Base-by-base conservation (phyloP, 2,329 filamentous ascomycete species). In the Cladophialophora yegresii region DNA sequence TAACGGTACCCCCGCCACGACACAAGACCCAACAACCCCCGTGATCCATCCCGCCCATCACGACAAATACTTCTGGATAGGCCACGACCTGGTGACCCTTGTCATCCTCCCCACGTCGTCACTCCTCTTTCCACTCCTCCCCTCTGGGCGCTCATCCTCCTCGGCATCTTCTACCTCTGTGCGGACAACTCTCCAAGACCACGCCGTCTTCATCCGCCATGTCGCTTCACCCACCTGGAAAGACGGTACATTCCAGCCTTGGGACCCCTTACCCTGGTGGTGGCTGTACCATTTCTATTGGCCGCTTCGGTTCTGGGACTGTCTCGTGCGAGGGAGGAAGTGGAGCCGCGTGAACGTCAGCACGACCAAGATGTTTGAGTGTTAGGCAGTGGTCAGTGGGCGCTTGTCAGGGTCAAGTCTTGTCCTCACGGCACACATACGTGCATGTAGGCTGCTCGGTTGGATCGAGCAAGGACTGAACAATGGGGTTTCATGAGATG, bases 311-410 rank as follows among this genome's bases (percentile, higher is more conserved):
- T 87, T 90, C 70, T 54, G 80, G 5, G 72, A 71, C 61, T 79
- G 76, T 56, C 77, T 83, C 62, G 73, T 73, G 71, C 73, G 72
- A 3, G 80, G 84, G 0, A 79, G 72, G 66, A 78, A 77, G 62
- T 91, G 88, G 88, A 87, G 83, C 66, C 79, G 87, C 65, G 73
- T 89, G 43, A 90, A 91, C 74, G 85, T 90, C 2, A 89, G 87
- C 70, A 90, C 88, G 12, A 82, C 80, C 28, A 87, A 85, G 74
- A 80, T 86, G 73, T 86, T 86, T 71, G 75, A 76, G 40, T 73
- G 71, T 58, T 73, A 47, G 43, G 20, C 43, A 16, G 32, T 33
- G 32, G 26, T 28, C n/a, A n/a, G n/a, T n/a, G n/a, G n/a, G n/a
- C n/a, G n/a, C n/a, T n/a, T n/a, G n/a, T n/a, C n/a, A n/a, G n/a